Evolutionary conservation across 495 filamentous ascomycete genomes (phyloP), one percentile per base, ranked within the genome.

Genomic region (Hypoxylon cercidicola): DNA sequence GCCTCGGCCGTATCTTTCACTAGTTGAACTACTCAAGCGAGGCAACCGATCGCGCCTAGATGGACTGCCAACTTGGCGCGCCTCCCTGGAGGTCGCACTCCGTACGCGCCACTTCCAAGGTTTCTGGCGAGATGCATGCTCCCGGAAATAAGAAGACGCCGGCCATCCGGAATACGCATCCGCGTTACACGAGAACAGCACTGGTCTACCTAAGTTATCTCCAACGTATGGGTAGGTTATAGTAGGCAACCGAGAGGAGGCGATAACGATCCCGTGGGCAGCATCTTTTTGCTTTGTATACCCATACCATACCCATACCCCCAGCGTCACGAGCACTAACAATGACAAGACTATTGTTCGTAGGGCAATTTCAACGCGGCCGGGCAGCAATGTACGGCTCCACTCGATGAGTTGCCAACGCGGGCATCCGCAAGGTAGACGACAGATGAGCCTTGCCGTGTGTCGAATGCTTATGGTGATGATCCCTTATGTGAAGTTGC

Each of bases 161-260:
- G 60, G 59, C 21, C 59, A 49, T 51, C 54, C 65, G 60, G 64
- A 48, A 60, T 52, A 54, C 39, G 44, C 54, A 54, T 32, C 60
- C 54, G 60, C 39, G 60, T 68, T 46, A 60, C 60, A 68, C 60
- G 16, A 59, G 55, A 37, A 48, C 28, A 41, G 37, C 37, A 58
- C 52, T 49, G 34, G 44, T 35, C 44, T 56, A 25, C 23, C 53
- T 54, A 32, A 7, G 30, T 11, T 32, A 32, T 32, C 30, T 32
- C 30, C 30, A 32, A 32, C 9, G 23, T 25, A 25, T 25, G 5
- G 23, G 23, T 25, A 25, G 30, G 30, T 11, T 7, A 32, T 32
- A 32, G 8, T 28, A 25, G 15, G 15, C 35, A 48, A 37, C 13
- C 11, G 21, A 41, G 39, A 49, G 35, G 40, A 9, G 21, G 58